phyloP scores from a whole-genome alignment of 2,329 filamentous ascomycete genomes.

The Aplosporella prunicola region DNA sequence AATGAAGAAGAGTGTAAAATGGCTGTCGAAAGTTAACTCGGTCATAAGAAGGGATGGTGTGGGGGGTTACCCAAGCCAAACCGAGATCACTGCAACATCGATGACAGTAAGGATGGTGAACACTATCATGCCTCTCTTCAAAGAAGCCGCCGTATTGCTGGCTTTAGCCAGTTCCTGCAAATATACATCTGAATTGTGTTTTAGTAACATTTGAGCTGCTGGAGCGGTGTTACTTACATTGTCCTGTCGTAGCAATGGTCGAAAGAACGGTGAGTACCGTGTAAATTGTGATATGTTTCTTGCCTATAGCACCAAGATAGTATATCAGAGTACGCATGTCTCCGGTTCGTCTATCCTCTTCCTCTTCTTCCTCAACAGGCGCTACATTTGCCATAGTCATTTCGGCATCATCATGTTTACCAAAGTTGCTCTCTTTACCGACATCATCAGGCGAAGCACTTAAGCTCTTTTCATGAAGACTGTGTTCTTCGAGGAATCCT shows the following conservation, averaged over 20 bases:
- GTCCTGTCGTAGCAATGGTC: not conserved
- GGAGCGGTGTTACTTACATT: constrained; percentile 7
- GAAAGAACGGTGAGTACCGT: not conserved
- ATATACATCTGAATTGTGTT: too few relatives aligned
- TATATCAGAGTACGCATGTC: constrained; percentile 6
- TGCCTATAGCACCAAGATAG: constrained; percentile 4
- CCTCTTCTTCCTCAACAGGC: not conserved
- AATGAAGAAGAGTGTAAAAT: constrained; percentile 1
- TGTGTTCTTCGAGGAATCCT: not conserved
- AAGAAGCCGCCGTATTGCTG: not conserved
- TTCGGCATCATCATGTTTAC: not conserved
- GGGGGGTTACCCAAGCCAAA: not conserved
- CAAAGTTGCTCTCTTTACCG: too few relatives aligned
- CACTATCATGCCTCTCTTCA: not conserved
- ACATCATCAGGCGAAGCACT: not conserved
- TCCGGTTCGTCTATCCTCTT: constrained; percentile 5
- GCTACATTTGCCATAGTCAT: not conserved
- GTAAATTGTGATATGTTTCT: not conserved
- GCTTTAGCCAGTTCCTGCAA: constrained; percentile 5
- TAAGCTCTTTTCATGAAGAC: too few relatives aligned
- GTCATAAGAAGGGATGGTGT: not conserved
- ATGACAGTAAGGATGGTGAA: constrained; percentile 5
- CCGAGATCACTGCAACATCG: not conserved
- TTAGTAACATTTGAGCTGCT: too few relatives aligned
- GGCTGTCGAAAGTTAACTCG: not conserved